Base-by-base conservation (phyloP, 208 protist species). In the Acanthamoeba royreba region DNA sequence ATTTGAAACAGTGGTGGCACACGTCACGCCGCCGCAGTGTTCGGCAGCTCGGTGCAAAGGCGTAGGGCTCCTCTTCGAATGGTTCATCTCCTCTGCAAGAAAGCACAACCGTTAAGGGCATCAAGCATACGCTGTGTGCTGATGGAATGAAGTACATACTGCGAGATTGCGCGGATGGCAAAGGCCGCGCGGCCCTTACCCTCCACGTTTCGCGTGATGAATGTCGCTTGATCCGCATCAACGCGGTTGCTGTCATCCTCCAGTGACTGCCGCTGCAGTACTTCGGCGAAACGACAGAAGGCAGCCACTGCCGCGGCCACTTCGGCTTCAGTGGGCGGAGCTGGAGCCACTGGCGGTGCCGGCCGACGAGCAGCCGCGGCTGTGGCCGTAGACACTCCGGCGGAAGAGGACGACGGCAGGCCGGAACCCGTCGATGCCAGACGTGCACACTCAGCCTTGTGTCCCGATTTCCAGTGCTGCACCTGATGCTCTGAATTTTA, bases 401-500 rank as follows among this genome's bases (percentile, higher is more conserved):
- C 7, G 33, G 66, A 15, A 3, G 66, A 1, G 35, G 66, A 42
- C 11, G 66, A 7, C 35, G 66, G 55, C 55, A 28, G 4, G 55
- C 55, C 55, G 55, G 25, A n/a, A 66, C 11, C 55, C 25, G 11
- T 28, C 5, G 55, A 17, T 4, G 72, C 72, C 17, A 83, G 72
- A 4, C 72, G 72, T 9, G 72, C 9, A 35, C 72, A 83, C n/a
- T 83, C 72, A 25, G 31, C 43, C 22, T 83, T 83, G 43, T 83
- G 72, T 0, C 2, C 43, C n/a, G 72, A 38, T 45, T 53, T 49
- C 72, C 72, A 83, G 19, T 83, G 72, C 43, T 45, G 46, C 25
- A 53, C 72, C n/a, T 83, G 72, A 17, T 83, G 72, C 17, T 83
- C 72, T 83, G 72, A n/a, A n/a, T n/a, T n/a, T n/a, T n/a, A n/a